Evolutionary conservation across 805 yeast genomes (phyloP).

Genomic region (Schizosaccharomyces octosporus): DNA sequence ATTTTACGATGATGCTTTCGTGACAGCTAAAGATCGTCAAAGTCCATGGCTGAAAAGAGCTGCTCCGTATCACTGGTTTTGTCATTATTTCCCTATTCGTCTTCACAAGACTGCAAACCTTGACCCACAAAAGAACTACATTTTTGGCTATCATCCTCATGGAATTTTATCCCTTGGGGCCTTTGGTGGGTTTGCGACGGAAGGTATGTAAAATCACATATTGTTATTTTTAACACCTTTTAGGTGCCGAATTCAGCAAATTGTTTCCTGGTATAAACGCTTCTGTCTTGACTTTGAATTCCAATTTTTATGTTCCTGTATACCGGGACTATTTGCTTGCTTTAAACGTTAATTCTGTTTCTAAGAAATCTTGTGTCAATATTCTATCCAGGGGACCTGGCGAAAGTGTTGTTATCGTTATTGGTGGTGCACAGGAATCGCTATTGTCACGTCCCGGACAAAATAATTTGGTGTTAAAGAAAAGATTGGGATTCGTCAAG

Average conservation of each 20-base stretch:
- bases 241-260: conserved; percentile 28
- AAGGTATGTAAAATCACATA: conserved; percentile 20
- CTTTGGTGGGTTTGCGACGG: conserved; percentile 61
- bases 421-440: conserved; percentile 91
- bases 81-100: conserved; percentile 54
- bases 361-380: conserved; percentile 42
- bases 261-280: conserved; percentile 65
- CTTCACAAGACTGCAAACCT: conserved; percentile 44
- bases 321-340: conserved; percentile 66
- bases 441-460: conserved; percentile 35
- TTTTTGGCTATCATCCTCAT: conserved; percentile 66
- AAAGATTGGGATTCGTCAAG: conserved; percentile 71
- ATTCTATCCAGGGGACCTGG: conserved; percentile 33
- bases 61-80: conserved; percentile 44
- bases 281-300: conserved; percentile 53
- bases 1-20: background rate
- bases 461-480: conserved; percentile 44
- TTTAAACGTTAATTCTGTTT: conserved; percentile 66
- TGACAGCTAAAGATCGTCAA: background rate
- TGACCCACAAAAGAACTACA: conserved; percentile 24
- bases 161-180: conserved; percentile 87
- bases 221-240: background rate
- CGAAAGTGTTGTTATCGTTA: conserved; percentile 59
- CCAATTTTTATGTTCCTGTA: conserved; percentile 64
- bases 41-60: conserved; percentile 22